Evolutionary conservation across 768 basidiomycete genomes (phyloP).

Genomic region (Mycena galericulata): DNA sequence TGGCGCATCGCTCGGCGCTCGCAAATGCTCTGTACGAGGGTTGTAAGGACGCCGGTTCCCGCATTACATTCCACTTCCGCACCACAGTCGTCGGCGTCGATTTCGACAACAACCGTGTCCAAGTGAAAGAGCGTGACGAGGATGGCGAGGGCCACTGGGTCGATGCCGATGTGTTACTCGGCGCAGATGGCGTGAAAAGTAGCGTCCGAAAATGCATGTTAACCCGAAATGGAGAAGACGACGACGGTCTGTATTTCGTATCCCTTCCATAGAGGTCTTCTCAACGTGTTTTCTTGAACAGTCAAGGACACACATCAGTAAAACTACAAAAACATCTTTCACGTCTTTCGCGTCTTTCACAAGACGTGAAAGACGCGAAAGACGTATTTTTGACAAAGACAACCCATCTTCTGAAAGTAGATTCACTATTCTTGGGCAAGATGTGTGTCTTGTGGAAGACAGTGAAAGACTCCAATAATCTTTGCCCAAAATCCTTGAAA

Average conservation of each 20-base stretch:
- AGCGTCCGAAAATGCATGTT: slow-evolving; percentile 47
- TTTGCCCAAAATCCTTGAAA: too few species aligned
- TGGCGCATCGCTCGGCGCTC: slow-evolving; percentile 49
- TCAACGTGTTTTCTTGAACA: too few species aligned
- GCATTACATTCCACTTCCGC: slow-evolving; percentile 43
- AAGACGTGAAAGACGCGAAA: too few species aligned
- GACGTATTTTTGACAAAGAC: too few species aligned
- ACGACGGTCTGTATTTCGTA: slow-evolving; percentile 11
- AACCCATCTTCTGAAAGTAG: too few species aligned
- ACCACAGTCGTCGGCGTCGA: slow-evolving; percentile 41
- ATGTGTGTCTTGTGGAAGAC: too few species aligned
- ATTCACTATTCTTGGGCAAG: too few species aligned
- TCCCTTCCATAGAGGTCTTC: too few species aligned
- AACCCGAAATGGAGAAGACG: slow-evolving; percentile 43
- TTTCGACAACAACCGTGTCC: slow-evolving; percentile 33
- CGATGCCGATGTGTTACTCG: slow-evolving; percentile 49
- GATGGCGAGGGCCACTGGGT: slow-evolving; percentile 39
- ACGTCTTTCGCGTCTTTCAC: too few species aligned
- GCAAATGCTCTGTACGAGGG: slow-evolving; percentile 46
- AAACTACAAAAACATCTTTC: too few species aligned
- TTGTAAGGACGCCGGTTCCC: slow-evolving; percentile 37
- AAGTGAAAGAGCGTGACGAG: slow-evolving; percentile 16
- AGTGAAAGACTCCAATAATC: too few species aligned
- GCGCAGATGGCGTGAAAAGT: slow-evolving; percentile 53
- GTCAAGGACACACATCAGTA: too few species aligned